These are phyloP conservation scores for Tolypocladium ovalisporum DNA, from an alignment of 2,329 filamentous ascomycete genomes.

Conservation along the genomic window DNA sequence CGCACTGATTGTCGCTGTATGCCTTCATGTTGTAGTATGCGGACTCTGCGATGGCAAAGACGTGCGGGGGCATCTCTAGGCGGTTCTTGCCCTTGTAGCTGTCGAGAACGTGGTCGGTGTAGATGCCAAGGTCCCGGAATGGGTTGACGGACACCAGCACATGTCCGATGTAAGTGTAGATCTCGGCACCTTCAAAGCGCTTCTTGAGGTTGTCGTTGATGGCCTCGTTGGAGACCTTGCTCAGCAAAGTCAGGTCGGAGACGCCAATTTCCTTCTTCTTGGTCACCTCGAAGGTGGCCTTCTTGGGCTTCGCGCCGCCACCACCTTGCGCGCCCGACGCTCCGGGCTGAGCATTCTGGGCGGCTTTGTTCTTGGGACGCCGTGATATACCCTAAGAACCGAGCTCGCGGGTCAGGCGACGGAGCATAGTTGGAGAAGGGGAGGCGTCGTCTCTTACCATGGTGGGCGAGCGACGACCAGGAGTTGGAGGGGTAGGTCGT, in stretches of 20 bases:
- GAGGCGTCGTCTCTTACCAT: conserved; percentile 19
- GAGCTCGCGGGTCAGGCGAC: background rate
- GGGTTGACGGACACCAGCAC: conserved; percentile 98
- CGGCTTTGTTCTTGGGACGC: conserved; percentile 29
- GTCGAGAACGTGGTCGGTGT: conserved; percentile 86
- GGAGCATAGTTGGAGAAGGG: conserved; percentile 2
- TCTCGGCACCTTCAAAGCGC: conserved; percentile 92
- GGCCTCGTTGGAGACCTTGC: conserved; percentile 97
- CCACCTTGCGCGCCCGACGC: conserved; percentile 21
- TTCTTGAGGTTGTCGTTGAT: conserved; percentile 99
- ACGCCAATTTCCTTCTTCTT: conserved; percentile 99
- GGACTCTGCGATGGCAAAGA: conserved; percentile 94
- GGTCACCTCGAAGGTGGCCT: conserved; percentile 87
- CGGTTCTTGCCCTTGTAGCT: conserved; percentile 96
- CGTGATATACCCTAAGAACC: conserved; percentile 24
- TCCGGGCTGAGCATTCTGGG: conserved; percentile 26
- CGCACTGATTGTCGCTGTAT: conserved; percentile 97
- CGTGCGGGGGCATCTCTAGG: conserved; percentile 87
- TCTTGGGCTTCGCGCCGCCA: conserved; percentile 63
- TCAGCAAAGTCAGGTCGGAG: conserved; percentile 91
- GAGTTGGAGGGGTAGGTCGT: conserved; percentile 3
- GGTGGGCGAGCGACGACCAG: conserved; percentile 7
- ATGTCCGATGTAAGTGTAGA: conserved; percentile 99
- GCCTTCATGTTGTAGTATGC: conserved; percentile 99
- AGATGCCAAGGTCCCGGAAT: conserved; percentile 94